Evolutionary conservation across 108 stramenopile species (phyloP), one percentile per base, ranked within the genome.

Genomic region (Mediolabrus comicus): DNA sequence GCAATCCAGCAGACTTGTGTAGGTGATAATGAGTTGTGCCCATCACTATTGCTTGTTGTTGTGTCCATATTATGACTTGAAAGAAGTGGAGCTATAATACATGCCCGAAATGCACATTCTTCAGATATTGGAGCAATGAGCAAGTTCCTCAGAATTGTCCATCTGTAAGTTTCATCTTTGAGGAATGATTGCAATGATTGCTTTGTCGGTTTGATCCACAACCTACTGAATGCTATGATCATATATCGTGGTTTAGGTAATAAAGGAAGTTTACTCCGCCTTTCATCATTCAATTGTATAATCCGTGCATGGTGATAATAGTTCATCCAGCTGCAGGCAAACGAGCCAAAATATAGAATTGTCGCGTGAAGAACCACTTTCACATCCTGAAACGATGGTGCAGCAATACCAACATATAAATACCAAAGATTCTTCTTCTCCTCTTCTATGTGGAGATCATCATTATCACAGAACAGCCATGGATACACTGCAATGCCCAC

Each of bases 21-120:
- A 33, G 67, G 57, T 13, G 69, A 66, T 58, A 63, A 41, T 62
- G 7, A 13, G 17, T 3, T 59, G 62, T 63, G 59, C 5, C 4
- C 28, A 29, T 32, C 17, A 59, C 16, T 4, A n/a, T n/a, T n/a
- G n/a, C n/a, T 72, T 17, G 57, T 41, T 35, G 71, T 39, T 13
- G 29, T 27, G 34, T 35, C 65, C 69, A 10, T 49, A 32, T 52
- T 54, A 38, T 57, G 19, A 32, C 72, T 65, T 63, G 51, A 28
- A 36, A 91, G 39, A 12, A 95, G 52, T 22, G 79, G 75, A 3
- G 85, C 83, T 4, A 92, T 65, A 46, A 92, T 67, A 46, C 86
- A 92, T 34, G 83, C 85, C 13, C 94, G 89, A 65, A 95, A 95
- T n/a, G 88, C 74, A 49, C 87, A 36, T 76, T 95, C 94, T 75